These are phyloP conservation scores for Starmera amethionina DNA, from an alignment of 805 yeast genomes.

Conservation along the genomic window DNA sequence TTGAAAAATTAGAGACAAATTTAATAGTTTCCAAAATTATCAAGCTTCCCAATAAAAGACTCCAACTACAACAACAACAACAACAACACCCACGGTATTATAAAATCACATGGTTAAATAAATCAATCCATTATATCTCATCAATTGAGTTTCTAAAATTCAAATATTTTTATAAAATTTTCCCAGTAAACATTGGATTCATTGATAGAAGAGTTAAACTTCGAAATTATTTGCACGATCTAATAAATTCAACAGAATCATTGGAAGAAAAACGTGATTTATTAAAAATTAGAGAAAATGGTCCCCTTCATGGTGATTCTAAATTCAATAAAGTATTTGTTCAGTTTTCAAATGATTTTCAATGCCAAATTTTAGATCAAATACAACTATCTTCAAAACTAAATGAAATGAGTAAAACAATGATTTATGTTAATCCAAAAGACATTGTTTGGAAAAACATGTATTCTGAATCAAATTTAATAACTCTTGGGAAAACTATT, in stretches of 20 bases:
- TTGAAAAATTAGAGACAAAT: slow-evolving; percentile 32
- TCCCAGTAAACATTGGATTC: slow-evolving; percentile 3
- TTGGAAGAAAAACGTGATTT: slow-evolving; percentile 6
- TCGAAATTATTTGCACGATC: slow-evolving; percentile 1
- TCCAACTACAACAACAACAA: too few species aligned
- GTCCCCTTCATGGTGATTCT: slow-evolving; percentile 15
- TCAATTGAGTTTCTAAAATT: slow-evolving; percentile 6
- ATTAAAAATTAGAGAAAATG: slow-evolving; percentile 10
- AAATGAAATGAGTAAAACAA: slow-evolving; percentile 31
- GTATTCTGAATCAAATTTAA: slow-evolving; percentile 25
- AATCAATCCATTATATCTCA: too few species aligned
- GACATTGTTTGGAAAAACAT: slow-evolving; percentile 71
- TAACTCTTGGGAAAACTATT: slow-evolving; percentile 28
- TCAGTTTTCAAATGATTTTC: slow-evolving; percentile 44
- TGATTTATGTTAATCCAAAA: slow-evolving; percentile 48
- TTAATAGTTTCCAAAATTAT: slow-evolving; percentile 16
- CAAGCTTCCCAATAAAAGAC: not conserved
- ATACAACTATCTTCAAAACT: slow-evolving; percentile 34
- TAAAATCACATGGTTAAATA: too few species aligned
- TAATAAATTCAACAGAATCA: slow-evolving; percentile 3
- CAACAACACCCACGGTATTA: not conserved
- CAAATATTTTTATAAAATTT: not conserved
- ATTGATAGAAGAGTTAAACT: not conserved
- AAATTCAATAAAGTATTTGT: slow-evolving; percentile 43
- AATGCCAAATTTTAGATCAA: slow-evolving; percentile 60